These are phyloP conservation scores for Apiosordaria backusii DNA, from an alignment of 495 filamentous ascomycete species.

Conservation along the genomic window DNA sequence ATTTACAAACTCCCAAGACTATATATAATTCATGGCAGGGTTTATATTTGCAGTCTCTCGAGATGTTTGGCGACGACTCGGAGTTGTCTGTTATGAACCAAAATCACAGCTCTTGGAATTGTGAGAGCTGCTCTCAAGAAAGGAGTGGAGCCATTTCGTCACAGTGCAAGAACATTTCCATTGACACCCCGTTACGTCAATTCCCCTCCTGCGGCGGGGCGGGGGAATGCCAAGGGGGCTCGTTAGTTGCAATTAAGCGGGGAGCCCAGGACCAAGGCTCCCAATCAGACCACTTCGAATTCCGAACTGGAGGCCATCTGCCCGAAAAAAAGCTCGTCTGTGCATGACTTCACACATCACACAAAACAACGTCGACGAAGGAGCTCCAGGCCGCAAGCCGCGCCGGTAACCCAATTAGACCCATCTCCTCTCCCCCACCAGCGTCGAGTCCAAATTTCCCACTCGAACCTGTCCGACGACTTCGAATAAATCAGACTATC, in stretches of 20 bases:
- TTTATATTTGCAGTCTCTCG: not conserved
- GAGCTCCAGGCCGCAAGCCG: conserved; percentile 32
- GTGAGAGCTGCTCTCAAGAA: conserved; percentile 3
- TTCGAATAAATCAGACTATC: not conserved
- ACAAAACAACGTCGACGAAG: conserved; percentile 30
- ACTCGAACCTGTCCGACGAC: conserved; percentile 12
- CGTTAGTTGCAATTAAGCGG: conserved; percentile 20
- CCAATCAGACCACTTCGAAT: conserved; percentile 34
- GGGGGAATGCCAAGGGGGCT: not conserved
- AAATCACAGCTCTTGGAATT: not conserved
- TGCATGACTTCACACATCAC: conserved; percentile 37
- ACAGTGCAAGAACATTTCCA: no score
- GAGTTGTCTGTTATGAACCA: not conserved
- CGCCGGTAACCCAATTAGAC: conserved; percentile 40
- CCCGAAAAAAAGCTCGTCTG: conserved; percentile 38
- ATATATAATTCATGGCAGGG: no score
- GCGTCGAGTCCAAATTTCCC: conserved; percentile 15
- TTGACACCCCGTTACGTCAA: conserved; percentile 2
- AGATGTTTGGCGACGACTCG: not conserved
- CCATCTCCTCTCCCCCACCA: conserved; percentile 39
- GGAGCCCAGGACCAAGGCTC: conserved; percentile 12
- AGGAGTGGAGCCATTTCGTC: conserved; percentile 8
- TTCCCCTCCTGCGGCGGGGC: conserved; percentile 5
- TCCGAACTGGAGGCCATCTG: conserved; percentile 26
- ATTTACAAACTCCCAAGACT: no score